Evolutionary conservation across 2,329 filamentous ascomycete genomes (phyloP).

Genomic region (Nemania abortiva): DNA sequence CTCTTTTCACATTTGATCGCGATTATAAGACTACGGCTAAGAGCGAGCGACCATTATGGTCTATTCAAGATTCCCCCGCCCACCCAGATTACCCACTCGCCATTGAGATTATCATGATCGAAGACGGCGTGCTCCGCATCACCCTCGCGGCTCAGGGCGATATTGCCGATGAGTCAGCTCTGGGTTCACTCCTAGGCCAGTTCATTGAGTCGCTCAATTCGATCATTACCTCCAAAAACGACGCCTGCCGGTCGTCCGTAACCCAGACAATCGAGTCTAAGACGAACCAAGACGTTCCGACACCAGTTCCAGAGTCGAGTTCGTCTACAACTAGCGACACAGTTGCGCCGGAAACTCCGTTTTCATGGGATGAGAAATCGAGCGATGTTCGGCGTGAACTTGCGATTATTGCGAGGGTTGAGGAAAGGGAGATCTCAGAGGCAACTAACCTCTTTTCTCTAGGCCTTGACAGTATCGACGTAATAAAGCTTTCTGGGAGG

Average conservation of each 20-base stretch:
- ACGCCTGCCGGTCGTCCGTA: conserved; percentile 10
- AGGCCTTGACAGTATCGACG: conserved; percentile 91
- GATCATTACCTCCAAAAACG: conserved; percentile 41
- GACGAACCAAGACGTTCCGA: not conserved
- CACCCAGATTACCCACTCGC: conserved; percentile 80
- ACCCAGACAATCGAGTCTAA: not conserved
- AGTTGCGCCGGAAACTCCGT: conserved; percentile 47
- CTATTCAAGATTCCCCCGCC: conserved; percentile 59
- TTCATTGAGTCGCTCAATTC: conserved; percentile 52
- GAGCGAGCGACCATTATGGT: conserved; percentile 64
- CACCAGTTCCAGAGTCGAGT: not conserved
- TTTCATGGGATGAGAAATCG: conserved; percentile 71
- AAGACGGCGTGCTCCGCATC: conserved; percentile 62
- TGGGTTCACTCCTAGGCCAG: conserved; percentile 56
- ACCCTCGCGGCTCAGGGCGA: conserved; percentile 69
- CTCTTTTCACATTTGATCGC: conserved; percentile 83
- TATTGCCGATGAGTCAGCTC: conserved; percentile 49
- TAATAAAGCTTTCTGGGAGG: conserved; percentile 83
- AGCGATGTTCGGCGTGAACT: conserved; percentile 70
- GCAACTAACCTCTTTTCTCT: conserved; percentile 80
- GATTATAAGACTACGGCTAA: conserved; percentile 51
- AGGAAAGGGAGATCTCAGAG: conserved; percentile 64
- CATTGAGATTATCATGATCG: conserved; percentile 74
- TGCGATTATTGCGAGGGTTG: conserved; percentile 68
- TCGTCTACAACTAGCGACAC: not conserved